phyloP scores from a whole-genome alignment of 495 filamentous ascomycete genomes.

The Apodospora peruviana region DNA sequence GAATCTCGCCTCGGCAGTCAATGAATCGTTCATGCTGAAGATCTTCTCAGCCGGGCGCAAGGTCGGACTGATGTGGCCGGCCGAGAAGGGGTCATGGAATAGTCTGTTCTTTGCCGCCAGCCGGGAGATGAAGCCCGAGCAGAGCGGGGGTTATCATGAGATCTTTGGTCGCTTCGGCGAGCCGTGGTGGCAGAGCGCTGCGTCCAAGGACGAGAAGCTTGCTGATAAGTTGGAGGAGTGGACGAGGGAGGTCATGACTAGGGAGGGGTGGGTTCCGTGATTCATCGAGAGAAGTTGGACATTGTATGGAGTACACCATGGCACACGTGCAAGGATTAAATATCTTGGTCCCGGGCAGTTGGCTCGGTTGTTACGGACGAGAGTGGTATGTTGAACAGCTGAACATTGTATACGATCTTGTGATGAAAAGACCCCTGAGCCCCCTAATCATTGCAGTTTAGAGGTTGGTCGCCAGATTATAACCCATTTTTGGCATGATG shows the following conservation, averaged over 20 bases:
- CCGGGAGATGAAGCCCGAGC: constrained; percentile 2
- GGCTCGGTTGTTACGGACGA: too few species aligned
- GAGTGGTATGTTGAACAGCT: too few species aligned
- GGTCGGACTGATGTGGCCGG: constrained; percentile 19
- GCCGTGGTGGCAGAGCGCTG: constrained; percentile 5
- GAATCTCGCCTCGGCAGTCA: constrained; percentile 4
- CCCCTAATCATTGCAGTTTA: too few species aligned
- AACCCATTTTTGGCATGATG: too few species aligned
- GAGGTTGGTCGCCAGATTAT: too few species aligned
- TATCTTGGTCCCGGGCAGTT: too few species aligned
- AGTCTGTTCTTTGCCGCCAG: constrained; percentile 12
- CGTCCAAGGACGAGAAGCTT: constrained; percentile 14
- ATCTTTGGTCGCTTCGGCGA: constrained; percentile 1
- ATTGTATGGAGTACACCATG: too few species aligned
- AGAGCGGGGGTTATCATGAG: constrained; percentile 9
- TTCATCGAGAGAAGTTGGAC: too few species aligned
- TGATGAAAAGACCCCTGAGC: too few species aligned
- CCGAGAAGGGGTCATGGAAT: constrained; percentile 35
- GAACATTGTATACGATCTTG: too few species aligned
- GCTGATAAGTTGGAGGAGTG: constrained; percentile 21
- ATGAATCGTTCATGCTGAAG: background rate
- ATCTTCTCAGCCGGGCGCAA: constrained; percentile 7
- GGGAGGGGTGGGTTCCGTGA: constrained; percentile 12
- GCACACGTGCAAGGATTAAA: too few species aligned
- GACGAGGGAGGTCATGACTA: constrained; percentile 23